phyloP scores from a whole-genome alignment of 2,329 filamentous ascomycete genomes.

The Diaporthe aspalathi region DNA sequence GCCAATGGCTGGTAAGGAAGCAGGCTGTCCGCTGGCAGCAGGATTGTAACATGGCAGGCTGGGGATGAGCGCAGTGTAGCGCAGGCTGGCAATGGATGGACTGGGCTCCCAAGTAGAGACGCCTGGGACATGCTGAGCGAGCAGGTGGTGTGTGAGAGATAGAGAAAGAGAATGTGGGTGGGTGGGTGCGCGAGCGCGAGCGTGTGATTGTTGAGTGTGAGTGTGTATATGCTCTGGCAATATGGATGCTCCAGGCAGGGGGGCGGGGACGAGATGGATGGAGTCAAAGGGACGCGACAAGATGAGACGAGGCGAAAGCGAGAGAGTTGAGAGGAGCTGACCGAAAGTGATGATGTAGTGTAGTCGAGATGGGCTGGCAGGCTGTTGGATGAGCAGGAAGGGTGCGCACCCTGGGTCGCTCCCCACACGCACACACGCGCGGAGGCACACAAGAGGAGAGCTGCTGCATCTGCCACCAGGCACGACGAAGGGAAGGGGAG shows the following conservation, averaged over 20 bases:
- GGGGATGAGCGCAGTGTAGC: background rate
- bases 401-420: conserved; percentile 13
- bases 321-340: conserved; percentile 13
- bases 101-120: background rate
- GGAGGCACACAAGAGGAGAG: too few species aligned
- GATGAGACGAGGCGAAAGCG: background rate
- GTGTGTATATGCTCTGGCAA: too few species aligned
- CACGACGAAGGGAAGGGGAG: too few species aligned
- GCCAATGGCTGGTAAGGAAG: conserved; percentile 5
- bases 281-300: background rate
- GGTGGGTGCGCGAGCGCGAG: too few species aligned
- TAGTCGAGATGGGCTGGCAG: conserved; percentile 22
- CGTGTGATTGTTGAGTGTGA: too few species aligned
- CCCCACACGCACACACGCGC: conserved; percentile 12
- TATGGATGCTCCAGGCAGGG: conserved; percentile 3
- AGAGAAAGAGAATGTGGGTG: too few species aligned
- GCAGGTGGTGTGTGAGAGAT: too few species aligned
- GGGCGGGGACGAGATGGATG: background rate
- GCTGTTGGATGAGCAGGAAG: conserved; percentile 16
- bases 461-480: conserved; percentile 21
- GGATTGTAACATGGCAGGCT: background rate
- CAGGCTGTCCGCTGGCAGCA: background rate
- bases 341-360: conserved; percentile 25
- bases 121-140: too few species aligned
- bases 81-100: background rate